Percentiles rank a stretch among this genome's conserved stretches.
These are phyloP conservation scores for Ostreobium quekettii DNA, from an alignment of 139 green algal species.

Conservation along the genomic window DNA sequence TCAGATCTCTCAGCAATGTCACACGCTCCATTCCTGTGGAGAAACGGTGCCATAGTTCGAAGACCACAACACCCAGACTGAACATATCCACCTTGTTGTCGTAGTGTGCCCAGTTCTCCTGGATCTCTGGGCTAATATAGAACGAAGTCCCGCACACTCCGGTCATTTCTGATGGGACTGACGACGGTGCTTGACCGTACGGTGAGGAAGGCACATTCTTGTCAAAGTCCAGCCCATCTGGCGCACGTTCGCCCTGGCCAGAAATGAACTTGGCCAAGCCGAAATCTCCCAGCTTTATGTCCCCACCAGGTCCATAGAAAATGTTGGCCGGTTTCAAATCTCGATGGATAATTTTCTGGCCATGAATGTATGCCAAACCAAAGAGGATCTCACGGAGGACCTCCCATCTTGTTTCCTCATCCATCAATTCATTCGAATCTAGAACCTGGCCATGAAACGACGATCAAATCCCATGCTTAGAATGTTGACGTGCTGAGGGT, in stretches of 20 bases:
- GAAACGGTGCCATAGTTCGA: conserved; percentile 89
- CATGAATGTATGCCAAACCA: conserved; percentile 67
- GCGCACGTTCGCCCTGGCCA: too few species aligned
- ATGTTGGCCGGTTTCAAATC: conserved; percentile 78
- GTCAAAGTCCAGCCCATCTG: too few species aligned
- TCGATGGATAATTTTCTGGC: conserved; percentile 70
- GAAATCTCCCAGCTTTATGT: conserved; percentile 84
- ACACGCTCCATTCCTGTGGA: conserved; percentile 79
- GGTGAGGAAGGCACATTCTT: too few species aligned
- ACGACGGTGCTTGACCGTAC: not conserved
- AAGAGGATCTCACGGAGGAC: conserved; percentile 71
- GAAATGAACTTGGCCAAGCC: conserved; percentile 59
- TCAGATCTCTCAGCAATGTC: conserved; percentile 59
- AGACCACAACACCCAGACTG: conserved; percentile 73
- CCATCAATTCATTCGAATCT: conserved; percentile 22
- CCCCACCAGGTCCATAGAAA: conserved; percentile 63
- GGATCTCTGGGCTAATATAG: conserved; percentile 79
- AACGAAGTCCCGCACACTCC: conserved; percentile 61
- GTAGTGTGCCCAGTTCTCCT: conserved; percentile 39
- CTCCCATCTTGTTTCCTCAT: conserved; percentile 60
- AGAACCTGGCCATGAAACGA: not conserved
- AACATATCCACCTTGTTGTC: conserved; percentile 63
- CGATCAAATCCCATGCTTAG: too few species aligned
- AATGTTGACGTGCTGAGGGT: too few species aligned
- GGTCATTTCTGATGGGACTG: conserved; percentile 37